These are phyloP conservation scores for Hypoxylon sp. DNA, from an alignment of 2,329 filamentous ascomycete species.

Conservation along the genomic window DNA sequence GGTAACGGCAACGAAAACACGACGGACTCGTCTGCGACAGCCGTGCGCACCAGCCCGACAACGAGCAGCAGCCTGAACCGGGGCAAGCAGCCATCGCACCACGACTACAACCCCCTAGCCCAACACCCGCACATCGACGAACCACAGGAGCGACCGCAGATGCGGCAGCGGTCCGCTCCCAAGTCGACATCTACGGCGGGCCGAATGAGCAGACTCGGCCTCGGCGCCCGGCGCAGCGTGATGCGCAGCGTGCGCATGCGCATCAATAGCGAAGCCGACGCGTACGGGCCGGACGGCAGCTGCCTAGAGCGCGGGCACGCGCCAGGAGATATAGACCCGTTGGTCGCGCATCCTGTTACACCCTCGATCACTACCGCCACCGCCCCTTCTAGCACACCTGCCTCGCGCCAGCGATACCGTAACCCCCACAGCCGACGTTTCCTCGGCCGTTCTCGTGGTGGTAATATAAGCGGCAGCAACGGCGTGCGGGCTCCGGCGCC, in stretches of 20 bases:
- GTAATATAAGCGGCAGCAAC: background rate
- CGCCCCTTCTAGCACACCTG: background rate
- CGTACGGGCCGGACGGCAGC: slow-evolving; percentile 21
- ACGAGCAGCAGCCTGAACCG: slow-evolving; percentile 25
- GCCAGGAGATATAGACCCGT: background rate
- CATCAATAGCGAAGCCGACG: slow-evolving; percentile 37
- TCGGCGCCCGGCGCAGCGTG: background rate
- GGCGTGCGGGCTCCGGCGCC: slow-evolving; percentile 13
- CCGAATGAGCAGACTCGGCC: background rate
- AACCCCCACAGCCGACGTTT: background rate
- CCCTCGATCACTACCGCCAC: background rate
- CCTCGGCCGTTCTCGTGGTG: too few species aligned
- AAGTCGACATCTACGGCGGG: background rate
- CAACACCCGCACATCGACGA: background rate
- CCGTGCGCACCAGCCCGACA: slow-evolving; percentile 14
- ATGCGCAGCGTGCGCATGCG: slow-evolving; percentile 27
- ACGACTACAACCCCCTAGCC: background rate
- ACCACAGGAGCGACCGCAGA: background rate
- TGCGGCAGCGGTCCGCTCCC: background rate
- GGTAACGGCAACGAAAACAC: background rate
- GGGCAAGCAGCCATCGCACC: background rate
- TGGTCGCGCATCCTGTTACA: background rate
- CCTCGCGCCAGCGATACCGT: background rate
- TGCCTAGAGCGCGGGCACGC: background rate
- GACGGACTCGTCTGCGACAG: slow-evolving; percentile 29